Evolutionary conservation across 208 protist species (phyloP), one percentile per base, ranked within the genome.

Genomic region (Trypanosoma platydactyli): DNA sequence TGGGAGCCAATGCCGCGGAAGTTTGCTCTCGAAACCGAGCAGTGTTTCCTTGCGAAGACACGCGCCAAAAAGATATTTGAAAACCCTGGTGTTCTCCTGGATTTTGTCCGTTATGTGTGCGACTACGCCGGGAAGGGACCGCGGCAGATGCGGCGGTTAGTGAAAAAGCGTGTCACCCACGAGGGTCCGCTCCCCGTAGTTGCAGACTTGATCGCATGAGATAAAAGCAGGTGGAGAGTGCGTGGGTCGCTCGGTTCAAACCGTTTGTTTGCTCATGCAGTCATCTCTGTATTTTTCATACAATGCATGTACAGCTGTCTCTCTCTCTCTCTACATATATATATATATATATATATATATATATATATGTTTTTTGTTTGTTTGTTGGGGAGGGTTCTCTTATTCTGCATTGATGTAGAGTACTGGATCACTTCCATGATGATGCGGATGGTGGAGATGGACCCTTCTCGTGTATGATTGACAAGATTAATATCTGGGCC

Each of bases 91-190:
- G 61, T 66, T 48, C 48, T 74, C 5, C 49, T 95, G 25, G 74
- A 93, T 63, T 64, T 93, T 29, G 69, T 15, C n/a, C 49, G 25
- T 22, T 91, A 76, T 66, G 81, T 79, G 15, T 83, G 80, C 33
- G 85, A 93, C 71, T 95, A 90, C 67, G 73, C 52, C 52, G 90
- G 90, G 55, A 88, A 89, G 52, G 90, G 88, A n/a, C 83, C 82
- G 30, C 82, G 87, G 9, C 55, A 77, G 49, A 71, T 95, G 57
- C 90, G 90, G 6, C 77, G 90, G 3, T 30, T 94, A 0, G 68
- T 91, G 40, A 51, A 79, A 45, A 62, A 81, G 22, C 64, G 60
- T 40, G 67, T 94, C 49, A 84, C 85, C 9, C 80, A 94, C 58
- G 80, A 83, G 42, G 70, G 73, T 2, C 71, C 76, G 33, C 41